Evolutionary conservation across 2,329 filamentous ascomycete genomes (phyloP), one percentile per base, ranked within the genome.

Genomic region (Calonectria hongkongensis): DNA sequence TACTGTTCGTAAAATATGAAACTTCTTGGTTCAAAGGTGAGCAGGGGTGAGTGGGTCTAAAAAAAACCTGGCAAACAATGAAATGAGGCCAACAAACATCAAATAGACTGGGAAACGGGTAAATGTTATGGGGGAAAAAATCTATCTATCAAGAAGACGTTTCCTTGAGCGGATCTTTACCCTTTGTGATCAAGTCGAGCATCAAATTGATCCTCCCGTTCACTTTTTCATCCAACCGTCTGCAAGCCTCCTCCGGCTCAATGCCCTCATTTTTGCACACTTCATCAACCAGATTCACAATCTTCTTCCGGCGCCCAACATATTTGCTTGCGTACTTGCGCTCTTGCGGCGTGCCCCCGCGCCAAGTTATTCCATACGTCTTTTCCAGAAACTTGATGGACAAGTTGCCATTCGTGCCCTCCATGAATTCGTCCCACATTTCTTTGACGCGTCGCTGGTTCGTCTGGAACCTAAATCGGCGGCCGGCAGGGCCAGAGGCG

Each of bases 321-420:
- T 79, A 81, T 4, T 81, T 82, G 7, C 79, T 78, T 8, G 71
- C 78, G 25, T 80, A 81, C 51, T 80, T 82, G 0, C 75, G 48
- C 16, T 79, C 78, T 16, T 68, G 69, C 0, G 74, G 15, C 0
- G 48, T 66, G 0, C 80, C 80, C 13, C 68, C 43, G 1, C 80
- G 72, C 80, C 80, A 81, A 0, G 63, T 58, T 0, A 78, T 79
- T 4, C 75, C 78, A 41, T 78, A 76, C 7, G 45, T 36, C 2
- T 48, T 28, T 45, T 81, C 80, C 0, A 81, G 76, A 4, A 43
- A 36, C 25, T 76, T 77, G 3, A 81, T 78, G 0, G 79, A 30
- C 0, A 66, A 75, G 27, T 80, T 80, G 2, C 76, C 78, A 54
- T 74, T 43, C 0, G 71, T 65, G 7, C 80, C 79, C 5, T 63